phyloP scores from a whole-genome alignment of 2,329 filamentous ascomycete species.

The Ceratocystis harringtonii region DNA sequence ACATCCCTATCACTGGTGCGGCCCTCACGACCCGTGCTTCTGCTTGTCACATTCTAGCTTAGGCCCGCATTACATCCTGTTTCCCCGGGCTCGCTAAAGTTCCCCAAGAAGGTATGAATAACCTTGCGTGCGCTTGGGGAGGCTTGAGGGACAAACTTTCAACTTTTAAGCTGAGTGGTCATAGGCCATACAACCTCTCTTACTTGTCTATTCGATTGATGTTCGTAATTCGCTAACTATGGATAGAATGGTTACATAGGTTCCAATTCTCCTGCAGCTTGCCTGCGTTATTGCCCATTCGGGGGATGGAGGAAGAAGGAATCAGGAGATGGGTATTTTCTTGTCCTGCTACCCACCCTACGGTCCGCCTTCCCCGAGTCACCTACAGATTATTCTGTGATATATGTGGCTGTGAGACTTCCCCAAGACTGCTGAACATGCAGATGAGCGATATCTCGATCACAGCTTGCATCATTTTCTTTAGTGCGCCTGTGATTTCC shows the following conservation, averaged over 20 bases:
- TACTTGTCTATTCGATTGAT: background rate
- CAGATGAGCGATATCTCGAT: background rate
- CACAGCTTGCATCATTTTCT: background rate
- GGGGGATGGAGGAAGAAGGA: background rate
- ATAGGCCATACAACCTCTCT: background rate
- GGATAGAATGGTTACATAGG: background rate
- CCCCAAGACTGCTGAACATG: background rate
- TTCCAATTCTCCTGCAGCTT: background rate
- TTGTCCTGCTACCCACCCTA: background rate
- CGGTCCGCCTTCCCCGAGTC: background rate
- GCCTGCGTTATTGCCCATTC: background rate
- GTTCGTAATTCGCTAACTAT: background rate
- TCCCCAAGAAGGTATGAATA: background rate
- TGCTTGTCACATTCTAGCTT: background rate
- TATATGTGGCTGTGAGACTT: background rate
- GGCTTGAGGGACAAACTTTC: background rate
- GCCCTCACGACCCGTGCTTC: background rate
- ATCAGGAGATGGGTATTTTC: background rate
- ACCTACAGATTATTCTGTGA: background rate
- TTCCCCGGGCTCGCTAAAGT: background rate
- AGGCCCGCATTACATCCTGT: background rate
- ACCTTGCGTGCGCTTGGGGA: background rate
- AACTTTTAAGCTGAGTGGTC: background rate
- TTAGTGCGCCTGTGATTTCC: background rate
- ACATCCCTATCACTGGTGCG: background rate